These are phyloP conservation scores for Lentinus polychrous DNA, from an alignment of 1,284 basidiomycete species.

Conservation along the genomic window DNA sequence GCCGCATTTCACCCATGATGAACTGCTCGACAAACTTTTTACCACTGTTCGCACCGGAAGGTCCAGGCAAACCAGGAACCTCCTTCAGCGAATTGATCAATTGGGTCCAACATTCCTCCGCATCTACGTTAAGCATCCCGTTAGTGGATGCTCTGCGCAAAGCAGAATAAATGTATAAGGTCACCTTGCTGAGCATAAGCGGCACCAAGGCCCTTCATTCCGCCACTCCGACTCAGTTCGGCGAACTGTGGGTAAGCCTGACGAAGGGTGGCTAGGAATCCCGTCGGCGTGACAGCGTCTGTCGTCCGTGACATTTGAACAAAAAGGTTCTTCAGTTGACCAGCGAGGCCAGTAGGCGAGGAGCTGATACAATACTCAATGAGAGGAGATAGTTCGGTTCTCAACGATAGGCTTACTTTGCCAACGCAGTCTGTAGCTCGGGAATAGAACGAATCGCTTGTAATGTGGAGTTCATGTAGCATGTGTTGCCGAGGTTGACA, in stretches of 20 bases:
- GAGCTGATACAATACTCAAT: conserved; percentile 8
- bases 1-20: conserved; percentile 76
- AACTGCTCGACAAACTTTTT: conserved; percentile 79
- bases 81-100: conserved; percentile 77
- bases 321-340: conserved; percentile 71
- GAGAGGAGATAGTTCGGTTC: background rate
- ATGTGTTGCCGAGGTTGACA: conserved; percentile 81
- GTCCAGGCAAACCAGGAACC: conserved; percentile 41
- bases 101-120: conserved; percentile 91
- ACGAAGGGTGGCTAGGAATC: conserved; percentile 69
- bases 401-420: conserved; percentile 34
- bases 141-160: background rate
- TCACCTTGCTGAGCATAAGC: conserved; percentile 84
- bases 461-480: conserved; percentile 94
- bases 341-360: conserved; percentile 32
- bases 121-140: conserved; percentile 49
- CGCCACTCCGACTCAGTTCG: conserved; percentile 42
- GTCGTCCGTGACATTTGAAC: conserved; percentile 69
- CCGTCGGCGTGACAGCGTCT: conserved; percentile 70
- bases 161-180: background rate
- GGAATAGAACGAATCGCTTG: conserved; percentile 90
- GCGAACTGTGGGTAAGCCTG: conserved; percentile 89
- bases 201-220: conserved; percentile 36
- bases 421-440: conserved; percentile 72
- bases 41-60: conserved; percentile 20